phyloP scores from a whole-genome alignment of 768 basidiomycete genomes.

The Hypholoma sublateritium region DNA sequence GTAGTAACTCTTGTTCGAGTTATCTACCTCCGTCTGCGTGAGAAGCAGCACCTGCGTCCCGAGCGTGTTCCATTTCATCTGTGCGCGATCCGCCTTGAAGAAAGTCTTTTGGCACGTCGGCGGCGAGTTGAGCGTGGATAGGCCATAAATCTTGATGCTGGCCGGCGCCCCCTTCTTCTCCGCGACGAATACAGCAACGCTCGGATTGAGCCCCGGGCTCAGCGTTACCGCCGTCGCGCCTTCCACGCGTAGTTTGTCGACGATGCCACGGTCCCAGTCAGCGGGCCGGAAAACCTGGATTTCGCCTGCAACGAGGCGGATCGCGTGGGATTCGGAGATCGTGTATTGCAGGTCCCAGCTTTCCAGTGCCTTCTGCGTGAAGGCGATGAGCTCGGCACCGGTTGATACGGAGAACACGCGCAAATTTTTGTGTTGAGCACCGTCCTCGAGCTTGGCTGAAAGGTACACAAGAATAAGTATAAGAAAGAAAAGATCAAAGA shows the following conservation, averaged over 20 bases:
- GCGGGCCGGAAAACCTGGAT: slow-evolving; percentile 82
- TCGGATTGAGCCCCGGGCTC: slow-evolving; percentile 84
- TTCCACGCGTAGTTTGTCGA: slow-evolving; percentile 82
- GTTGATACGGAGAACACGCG: slow-evolving; percentile 85
- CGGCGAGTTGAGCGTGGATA: slow-evolving; percentile 54
- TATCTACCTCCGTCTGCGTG: slow-evolving; percentile 96
- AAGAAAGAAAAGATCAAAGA: background rate
- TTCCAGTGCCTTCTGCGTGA: slow-evolving; percentile 89
- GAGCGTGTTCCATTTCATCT: slow-evolving; percentile 94
- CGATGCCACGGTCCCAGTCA: slow-evolving; percentile 77
- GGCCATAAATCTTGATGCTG: slow-evolving; percentile 79
- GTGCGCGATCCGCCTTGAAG: slow-evolving; percentile 91
- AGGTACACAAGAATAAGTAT: background rate
- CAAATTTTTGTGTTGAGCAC: slow-evolving; percentile 90
- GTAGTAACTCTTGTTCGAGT: slow-evolving; percentile 96
- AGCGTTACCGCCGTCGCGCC: slow-evolving; percentile 75
- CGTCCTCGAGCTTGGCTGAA: slow-evolving; percentile 83
- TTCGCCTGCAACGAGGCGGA: slow-evolving; percentile 78
- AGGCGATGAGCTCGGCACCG: slow-evolving; percentile 83
- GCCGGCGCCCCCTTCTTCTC: slow-evolving; percentile 98
- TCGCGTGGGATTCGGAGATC: slow-evolving; percentile 82
- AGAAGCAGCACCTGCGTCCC: slow-evolving; percentile 91
- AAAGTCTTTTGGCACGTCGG: slow-evolving; percentile 91
- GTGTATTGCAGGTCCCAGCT: slow-evolving; percentile 93
- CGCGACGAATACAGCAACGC: slow-evolving; percentile 87